Evolutionary conservation across 176 grass and related monocot species (phyloP), one percentile per base, ranked within the genome.

Genomic region (Musa troglodytarum): DNA sequence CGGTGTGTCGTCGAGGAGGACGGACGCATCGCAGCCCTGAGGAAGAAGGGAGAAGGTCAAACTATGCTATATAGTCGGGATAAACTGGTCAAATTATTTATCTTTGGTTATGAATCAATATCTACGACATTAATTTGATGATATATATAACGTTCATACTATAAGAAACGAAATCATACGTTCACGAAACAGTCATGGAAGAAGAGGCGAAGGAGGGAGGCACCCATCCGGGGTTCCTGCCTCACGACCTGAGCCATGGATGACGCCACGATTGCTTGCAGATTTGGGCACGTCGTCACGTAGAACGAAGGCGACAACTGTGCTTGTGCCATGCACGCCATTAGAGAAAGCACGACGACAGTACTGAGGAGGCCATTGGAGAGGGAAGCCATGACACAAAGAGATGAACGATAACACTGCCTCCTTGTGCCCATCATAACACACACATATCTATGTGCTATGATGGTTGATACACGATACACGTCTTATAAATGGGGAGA

Each of bases 11-110:
- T 96, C 92, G 0, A 96, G 80, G 8, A 96, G 89, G 80, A 96
- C 92, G 62, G 92, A 96, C 55, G 67, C 92, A 82, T 96, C 92
- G 74, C 92, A 96, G 1, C 92, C 92, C 89, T 96, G 50, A 53
- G 54, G 34, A 43, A 43, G 34, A 43, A 43, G 34, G 34, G 3
- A 43, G 34, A 1, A 28, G 2, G 28, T 28, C 28, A 28, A 28
- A 28, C 25, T 26, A 26, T 1, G 0, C 25, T 28, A 28, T 28
- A 28, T 28, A 28, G 28, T 29, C 28, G 2, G 1, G 28, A 29
- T 29, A 29, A 29, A 5, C 34, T 43, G 34, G 34, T 43, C 34
- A 43, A 43, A 43, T 43, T 43, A 1, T 43, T 43, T 43, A 43
- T 43, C 34, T 43, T 43, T 43, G 34, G 34, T 43, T 43, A 43